These are phyloP conservation scores for Coccinonectria pachysandricola DNA, from an alignment of 2,329 filamentous ascomycete genomes.

Conservation along the genomic window DNA sequence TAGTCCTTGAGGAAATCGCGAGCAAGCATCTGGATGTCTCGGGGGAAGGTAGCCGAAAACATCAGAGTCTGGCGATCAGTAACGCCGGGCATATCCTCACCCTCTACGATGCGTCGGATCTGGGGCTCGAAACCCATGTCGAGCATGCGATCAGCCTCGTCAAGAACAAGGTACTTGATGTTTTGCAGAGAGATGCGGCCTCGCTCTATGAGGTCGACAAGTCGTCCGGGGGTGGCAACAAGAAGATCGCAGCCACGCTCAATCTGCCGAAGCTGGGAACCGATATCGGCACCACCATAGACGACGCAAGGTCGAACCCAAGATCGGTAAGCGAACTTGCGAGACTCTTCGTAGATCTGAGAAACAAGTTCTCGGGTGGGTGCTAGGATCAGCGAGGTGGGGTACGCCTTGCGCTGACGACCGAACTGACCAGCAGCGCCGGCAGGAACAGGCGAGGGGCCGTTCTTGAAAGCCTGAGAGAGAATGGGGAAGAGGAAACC, in stretches of 20 bases:
- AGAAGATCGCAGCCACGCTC: constrained; percentile 94
- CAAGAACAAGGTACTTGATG: constrained; percentile 98
- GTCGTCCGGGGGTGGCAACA: constrained; percentile 91
- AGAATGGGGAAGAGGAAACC: constrained; percentile 99
- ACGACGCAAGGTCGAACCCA: constrained; percentile 98
- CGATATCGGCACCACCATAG: constrained; percentile 98
- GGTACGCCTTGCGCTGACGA: constrained; percentile 95
- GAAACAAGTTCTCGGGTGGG: constrained; percentile 97
- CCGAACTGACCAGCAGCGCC: constrained; percentile 62
- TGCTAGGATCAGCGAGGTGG: constrained; percentile 88
- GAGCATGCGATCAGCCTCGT: constrained; percentile 99
- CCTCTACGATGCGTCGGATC: constrained; percentile 96
- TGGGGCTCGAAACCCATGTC: constrained; percentile 99
- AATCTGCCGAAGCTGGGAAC: constrained; percentile 94
- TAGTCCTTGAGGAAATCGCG: constrained; percentile 99
- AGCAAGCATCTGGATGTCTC: constrained; percentile 98
- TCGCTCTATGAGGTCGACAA: constrained; percentile 96
- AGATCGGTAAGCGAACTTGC: constrained; percentile 97
- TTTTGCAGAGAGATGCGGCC: constrained; percentile 94
- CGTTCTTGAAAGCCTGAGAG: constrained; percentile 90
- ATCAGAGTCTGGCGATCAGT: constrained; percentile 91
- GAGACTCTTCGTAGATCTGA: constrained; percentile 94
- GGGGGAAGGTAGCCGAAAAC: constrained; percentile 99
- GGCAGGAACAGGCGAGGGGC: constrained; percentile 61
- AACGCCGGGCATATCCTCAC: constrained; percentile 90